Conservation (phyloP, 169 alveolate species). For the Plasmodium vinckei region DNA sequence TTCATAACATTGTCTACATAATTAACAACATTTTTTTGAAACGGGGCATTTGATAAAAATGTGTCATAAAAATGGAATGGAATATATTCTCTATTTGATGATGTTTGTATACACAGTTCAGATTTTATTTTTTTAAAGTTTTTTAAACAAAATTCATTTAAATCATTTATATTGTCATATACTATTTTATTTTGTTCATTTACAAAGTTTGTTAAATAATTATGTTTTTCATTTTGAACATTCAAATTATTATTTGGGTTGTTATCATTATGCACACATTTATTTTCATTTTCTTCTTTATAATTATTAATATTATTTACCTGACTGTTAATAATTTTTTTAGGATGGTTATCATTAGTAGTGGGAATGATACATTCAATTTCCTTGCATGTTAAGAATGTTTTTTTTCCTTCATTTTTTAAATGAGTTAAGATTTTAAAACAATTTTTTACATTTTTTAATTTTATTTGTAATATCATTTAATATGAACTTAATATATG, state of each 20-base stretch:
- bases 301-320: too few species aligned
- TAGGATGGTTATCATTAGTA: too few species aligned
- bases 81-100: constrained; percentile 70
- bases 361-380: too few species aligned
- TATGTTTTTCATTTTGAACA: not conserved
- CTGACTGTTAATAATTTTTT: too few species aligned
- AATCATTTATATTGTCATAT: constrained; percentile 31
- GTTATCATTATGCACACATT: too few species aligned
- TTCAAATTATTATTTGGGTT: too few species aligned
- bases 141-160: constrained; percentile 26
- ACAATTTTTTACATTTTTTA: not conserved
- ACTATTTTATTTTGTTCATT: constrained; percentile 45
- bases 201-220: constrained; percentile 14
- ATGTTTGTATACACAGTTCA: constrained; percentile 36
- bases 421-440: not conserved
- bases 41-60: constrained; percentile 8
- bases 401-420: too few species aligned
- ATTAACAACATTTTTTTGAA: not conserved
- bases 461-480: not conserved
- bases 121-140: constrained; percentile 27
- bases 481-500: not conserved
- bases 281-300: too few species aligned
- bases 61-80: constrained; percentile 65
- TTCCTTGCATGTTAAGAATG: too few species aligned
- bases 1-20: not conserved